phyloP scores from a whole-genome alignment of 345 rosid species.

The Kandelia obovata region DNA sequence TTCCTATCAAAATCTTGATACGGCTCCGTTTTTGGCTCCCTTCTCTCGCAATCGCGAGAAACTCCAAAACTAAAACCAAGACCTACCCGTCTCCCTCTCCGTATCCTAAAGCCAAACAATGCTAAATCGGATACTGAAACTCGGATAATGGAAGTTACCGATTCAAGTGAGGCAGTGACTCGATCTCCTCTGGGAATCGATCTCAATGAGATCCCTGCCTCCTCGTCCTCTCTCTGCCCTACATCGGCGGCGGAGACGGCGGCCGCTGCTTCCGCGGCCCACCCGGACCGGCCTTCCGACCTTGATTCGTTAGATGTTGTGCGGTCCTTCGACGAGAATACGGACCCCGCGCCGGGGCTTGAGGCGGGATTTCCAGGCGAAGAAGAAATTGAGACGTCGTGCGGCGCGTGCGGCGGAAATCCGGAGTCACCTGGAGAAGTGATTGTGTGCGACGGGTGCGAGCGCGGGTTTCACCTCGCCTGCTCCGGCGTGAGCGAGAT shows the following conservation, averaged over 20 bases:
- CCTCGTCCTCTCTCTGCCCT: conserved; percentile 26
- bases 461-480: conserved; percentile 67
- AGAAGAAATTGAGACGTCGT: conserved; percentile 31
- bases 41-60: too few species aligned
- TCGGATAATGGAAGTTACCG: conserved; percentile 25
- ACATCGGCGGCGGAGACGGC: neutral
- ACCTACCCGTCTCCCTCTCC: neutral
- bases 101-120: conserved; percentile 4
- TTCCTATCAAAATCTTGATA: too few species aligned
- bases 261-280: neutral
- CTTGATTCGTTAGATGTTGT: conserved; percentile 56
- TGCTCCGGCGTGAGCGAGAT: conserved; percentile 45
- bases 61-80: neutral
- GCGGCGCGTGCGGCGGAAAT: conserved; percentile 64
- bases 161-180: conserved; percentile 19
- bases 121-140: neutral
- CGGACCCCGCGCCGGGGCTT: conserved; percentile 54
- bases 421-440: conserved; percentile 35
- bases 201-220: conserved; percentile 95
- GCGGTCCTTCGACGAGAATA: conserved; percentile 55
- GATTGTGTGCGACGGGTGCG: conserved; percentile 90
- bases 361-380: conserved; percentile 43
- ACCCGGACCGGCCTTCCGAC: conserved; percentile 7
- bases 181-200: conserved; percentile 81
- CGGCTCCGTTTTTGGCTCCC: too few species aligned